A percentile compares a stretch with the other conserved stretches of the same genome.
Evolutionary conservation across 352 stramenopile species (phyloP).

Genomic region (Phytopythium kandeliae): DNA sequence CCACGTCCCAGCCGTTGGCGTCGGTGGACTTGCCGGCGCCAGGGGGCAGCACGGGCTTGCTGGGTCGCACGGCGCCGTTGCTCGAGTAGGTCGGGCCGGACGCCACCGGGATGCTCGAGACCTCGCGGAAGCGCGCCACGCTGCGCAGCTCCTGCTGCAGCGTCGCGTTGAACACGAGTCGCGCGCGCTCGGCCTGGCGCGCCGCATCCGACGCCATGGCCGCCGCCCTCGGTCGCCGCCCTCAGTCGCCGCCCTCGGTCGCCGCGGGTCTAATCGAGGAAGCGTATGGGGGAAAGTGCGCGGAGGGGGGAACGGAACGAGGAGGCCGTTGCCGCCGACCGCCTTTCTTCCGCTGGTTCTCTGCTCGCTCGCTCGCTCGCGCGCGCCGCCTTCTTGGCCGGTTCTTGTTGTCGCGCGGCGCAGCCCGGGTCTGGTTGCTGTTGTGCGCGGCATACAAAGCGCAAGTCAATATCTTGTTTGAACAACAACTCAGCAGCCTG

Average conservation of each 20-base stretch:
- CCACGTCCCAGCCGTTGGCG: conserved; percentile 68
- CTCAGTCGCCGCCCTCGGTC: neutral
- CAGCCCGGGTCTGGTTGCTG: too few relatives aligned
- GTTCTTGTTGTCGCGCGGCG: too few relatives aligned
- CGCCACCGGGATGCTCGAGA: conserved; percentile 20
- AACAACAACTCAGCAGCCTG: too few relatives aligned
- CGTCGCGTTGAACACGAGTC: conserved; percentile 67
- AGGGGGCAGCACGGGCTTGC: conserved; percentile 30
- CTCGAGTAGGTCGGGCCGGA: conserved; percentile 31
- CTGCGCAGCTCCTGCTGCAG: conserved; percentile 67
- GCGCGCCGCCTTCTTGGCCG: too few relatives aligned
- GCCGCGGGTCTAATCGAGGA: neutral
- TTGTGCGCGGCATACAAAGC: too few relatives aligned
- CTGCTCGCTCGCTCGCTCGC: too few relatives aligned
- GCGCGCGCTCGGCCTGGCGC: conserved; percentile 45
- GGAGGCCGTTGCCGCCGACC: neutral
- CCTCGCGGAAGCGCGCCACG: conserved; percentile 56
- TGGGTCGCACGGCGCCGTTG: conserved; percentile 31
- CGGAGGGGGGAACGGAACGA: neutral
- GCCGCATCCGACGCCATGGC: conserved; percentile 32
- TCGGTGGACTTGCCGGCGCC: conserved; percentile 34
- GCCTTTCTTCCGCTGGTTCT: neutral
- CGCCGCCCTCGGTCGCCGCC: neutral
- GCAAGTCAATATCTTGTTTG: too few relatives aligned
- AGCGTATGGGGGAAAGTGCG: neutral